Conservation (phyloP, 495 filamentous ascomycete species). For the Immersiella caudata region DNA sequence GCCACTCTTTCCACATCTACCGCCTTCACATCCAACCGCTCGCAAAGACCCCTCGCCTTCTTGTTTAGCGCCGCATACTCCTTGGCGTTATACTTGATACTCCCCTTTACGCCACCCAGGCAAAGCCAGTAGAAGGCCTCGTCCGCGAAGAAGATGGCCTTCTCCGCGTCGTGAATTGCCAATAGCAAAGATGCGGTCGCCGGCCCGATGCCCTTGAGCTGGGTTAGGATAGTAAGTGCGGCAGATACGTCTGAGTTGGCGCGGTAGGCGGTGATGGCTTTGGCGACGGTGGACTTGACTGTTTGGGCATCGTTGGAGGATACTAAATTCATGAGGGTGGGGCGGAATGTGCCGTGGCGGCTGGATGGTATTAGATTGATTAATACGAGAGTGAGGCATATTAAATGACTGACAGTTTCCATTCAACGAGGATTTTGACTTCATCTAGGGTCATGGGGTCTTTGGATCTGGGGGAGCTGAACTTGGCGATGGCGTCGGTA, state of each 20-base stretch:
- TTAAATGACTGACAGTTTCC: conserved; percentile 78
- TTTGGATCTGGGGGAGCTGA: conserved; percentile 34
- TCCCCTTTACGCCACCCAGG: conserved; percentile 44
- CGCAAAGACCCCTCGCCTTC: conserved; percentile 47
- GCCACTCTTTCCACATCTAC: conserved; percentile 70
- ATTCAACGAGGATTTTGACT: conserved; percentile 63
- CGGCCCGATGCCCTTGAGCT: conserved; percentile 66
- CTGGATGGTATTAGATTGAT: too few relatives aligned
- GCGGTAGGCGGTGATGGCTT: conserved; percentile 54
- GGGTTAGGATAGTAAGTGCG: conserved; percentile 54
- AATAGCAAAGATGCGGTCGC: conserved; percentile 75
- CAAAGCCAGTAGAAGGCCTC: conserved; percentile 72
- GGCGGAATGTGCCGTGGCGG: conserved; percentile 72
- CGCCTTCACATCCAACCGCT: conserved; percentile 57
- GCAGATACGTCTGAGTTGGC: conserved; percentile 47
- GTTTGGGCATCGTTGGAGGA: conserved; percentile 56
- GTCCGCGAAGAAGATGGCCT: conserved; percentile 75
- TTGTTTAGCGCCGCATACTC: conserved; percentile 63
- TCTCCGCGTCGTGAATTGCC: conserved; percentile 57
- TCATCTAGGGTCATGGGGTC: conserved; percentile 45
- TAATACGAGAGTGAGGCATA: too few relatives aligned
- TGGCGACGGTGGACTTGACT: conserved; percentile 48
- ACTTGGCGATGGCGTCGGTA: conserved; percentile 42
- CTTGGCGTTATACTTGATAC: conserved; percentile 65
- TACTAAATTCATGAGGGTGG: conserved; percentile 66